phyloP scores from a whole-genome alignment of 352 stramenopile genomes.

The Globisporangium cederbergense region DNA sequence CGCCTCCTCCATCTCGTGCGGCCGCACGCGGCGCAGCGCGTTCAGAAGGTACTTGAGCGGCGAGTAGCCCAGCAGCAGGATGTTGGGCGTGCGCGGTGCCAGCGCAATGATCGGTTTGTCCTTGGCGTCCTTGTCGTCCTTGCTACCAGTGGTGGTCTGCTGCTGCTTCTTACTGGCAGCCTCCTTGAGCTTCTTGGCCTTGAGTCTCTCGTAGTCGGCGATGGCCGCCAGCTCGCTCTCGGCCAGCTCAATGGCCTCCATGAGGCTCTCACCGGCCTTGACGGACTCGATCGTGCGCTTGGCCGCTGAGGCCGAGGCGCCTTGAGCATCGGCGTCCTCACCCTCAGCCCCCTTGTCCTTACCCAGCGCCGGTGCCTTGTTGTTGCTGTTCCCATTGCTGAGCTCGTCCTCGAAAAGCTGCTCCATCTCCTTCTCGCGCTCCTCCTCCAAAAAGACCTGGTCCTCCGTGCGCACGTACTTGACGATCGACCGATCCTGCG shows the following conservation, averaged over 20 bases:
- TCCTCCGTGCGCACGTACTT: slow-evolving; percentile 97
- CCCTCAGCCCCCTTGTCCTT: slow-evolving; percentile 60
- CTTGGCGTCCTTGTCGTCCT: slow-evolving; percentile 23
- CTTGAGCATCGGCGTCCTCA: slow-evolving; percentile 24
- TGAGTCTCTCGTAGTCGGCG: slow-evolving; percentile 57
- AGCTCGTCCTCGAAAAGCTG: slow-evolving; percentile 94
- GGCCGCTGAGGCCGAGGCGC: slow-evolving; percentile 85
- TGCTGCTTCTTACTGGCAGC: slow-evolving; percentile 20
- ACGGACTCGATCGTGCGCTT: slow-evolving; percentile 93
- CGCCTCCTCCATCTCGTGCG: slow-evolving; percentile 96
- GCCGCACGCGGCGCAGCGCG: slow-evolving; percentile 90
- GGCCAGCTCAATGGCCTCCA: slow-evolving; percentile 94
- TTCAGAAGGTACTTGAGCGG: slow-evolving; percentile 94
- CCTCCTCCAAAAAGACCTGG: slow-evolving; percentile 97
- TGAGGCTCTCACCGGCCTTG: slow-evolving; percentile 87
- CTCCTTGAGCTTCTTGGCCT: slow-evolving; percentile 59
- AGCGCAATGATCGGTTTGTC: slow-evolving; percentile 41
- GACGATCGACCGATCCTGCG: slow-evolving; percentile 96
- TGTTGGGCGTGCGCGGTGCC: slow-evolving; percentile 80
- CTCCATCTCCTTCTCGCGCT: slow-evolving; percentile 95
- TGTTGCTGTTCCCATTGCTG: slow-evolving; percentile 64
- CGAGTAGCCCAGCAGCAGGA: slow-evolving; percentile 93
- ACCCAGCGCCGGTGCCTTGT: slow-evolving; percentile 49
- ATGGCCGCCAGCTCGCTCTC: slow-evolving; percentile 90
- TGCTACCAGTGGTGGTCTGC: no score